Conservation (phyloP, 768 basidiomycete species). For the Gymnopilus dilepis region DNA sequence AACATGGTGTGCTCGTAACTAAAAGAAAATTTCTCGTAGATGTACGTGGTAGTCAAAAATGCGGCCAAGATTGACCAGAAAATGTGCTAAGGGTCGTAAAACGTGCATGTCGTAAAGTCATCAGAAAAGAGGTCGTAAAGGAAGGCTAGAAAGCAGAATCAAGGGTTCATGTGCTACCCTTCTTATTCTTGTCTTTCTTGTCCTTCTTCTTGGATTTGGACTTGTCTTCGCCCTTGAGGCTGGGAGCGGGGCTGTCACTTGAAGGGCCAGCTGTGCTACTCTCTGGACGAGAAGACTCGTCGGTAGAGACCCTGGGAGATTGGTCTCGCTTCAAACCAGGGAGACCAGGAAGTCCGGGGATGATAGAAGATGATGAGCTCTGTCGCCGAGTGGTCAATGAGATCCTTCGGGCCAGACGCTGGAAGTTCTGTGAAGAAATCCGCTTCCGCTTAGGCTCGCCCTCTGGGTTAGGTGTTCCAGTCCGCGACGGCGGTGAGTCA, state of each 20-base stretch:
- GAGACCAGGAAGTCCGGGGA: slow-evolving; percentile 50
- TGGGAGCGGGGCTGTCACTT: slow-evolving; percentile 62
- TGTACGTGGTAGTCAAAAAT: slow-evolving; percentile 7
- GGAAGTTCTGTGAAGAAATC: slow-evolving; percentile 87
- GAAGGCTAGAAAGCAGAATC: slow-evolving; percentile 19
- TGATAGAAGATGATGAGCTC: slow-evolving; percentile 54
- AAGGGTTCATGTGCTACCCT: slow-evolving; percentile 34
- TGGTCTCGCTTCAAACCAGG: slow-evolving; percentile 60
- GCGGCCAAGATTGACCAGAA: background rate
- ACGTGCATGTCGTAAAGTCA: slow-evolving; percentile 25
- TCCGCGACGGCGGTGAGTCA: slow-evolving; percentile 67
- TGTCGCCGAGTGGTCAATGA: slow-evolving; percentile 67
- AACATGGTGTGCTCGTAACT: background rate
- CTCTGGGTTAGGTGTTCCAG: slow-evolving; percentile 75
- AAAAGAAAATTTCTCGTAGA: slow-evolving; percentile 6
- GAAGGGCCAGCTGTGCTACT: slow-evolving; percentile 40
- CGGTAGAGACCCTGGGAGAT: slow-evolving; percentile 49
- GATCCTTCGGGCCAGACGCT: slow-evolving; percentile 75
- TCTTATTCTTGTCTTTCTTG: slow-evolving; percentile 65
- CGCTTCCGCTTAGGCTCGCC: slow-evolving; percentile 80
- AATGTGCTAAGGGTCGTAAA: slow-evolving; percentile 4
- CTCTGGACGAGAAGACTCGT: slow-evolving; percentile 50
- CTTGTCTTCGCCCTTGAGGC: slow-evolving; percentile 58
- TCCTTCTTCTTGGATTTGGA: slow-evolving; percentile 63
- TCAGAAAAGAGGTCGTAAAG: slow-evolving; percentile 32